Percentiles rank a stretch among this genome's conserved stretches.
These are phyloP conservation scores for Xylariaceae sp. DNA, from an alignment of 2,329 filamentous ascomycete genomes.

Conservation along the genomic window DNA sequence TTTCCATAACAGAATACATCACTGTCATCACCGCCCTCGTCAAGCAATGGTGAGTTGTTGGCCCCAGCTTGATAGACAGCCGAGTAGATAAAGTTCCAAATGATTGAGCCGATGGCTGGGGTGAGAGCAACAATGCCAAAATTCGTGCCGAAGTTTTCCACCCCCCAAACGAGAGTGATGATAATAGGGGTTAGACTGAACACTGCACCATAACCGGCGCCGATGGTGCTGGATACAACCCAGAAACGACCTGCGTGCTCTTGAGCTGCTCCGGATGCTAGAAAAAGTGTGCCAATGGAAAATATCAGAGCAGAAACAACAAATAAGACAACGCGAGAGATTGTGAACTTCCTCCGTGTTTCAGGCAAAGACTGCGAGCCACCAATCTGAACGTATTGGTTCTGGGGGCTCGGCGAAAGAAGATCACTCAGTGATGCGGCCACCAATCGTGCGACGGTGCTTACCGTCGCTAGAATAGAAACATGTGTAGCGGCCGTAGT, in stretches of 20 bases:
- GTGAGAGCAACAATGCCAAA: slow-evolving; percentile 95
- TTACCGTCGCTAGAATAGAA: slow-evolving; percentile 85
- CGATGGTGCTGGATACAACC: slow-evolving; percentile 78
- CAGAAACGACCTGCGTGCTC: slow-evolving; percentile 78
- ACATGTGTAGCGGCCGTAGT: slow-evolving; percentile 83
- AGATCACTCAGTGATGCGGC: slow-evolving; percentile 87
- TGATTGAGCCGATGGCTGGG: slow-evolving; percentile 79
- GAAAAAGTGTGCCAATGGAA: slow-evolving; percentile 71
- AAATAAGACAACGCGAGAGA: slow-evolving; percentile 80
- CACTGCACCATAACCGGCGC: slow-evolving; percentile 87
- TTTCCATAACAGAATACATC: slow-evolving; percentile 75
- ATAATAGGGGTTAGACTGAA: slow-evolving; percentile 90
- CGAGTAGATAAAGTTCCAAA: slow-evolving; percentile 91
- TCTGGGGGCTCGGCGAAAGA: slow-evolving; percentile 67
- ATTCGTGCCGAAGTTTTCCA: slow-evolving; percentile 97
- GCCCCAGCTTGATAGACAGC: slow-evolving; percentile 72
- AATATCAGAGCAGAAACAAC: slow-evolving; percentile 72
- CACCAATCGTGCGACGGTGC: slow-evolving; percentile 84
- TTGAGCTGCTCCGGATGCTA: slow-evolving; percentile 74
- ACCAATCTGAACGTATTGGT: slow-evolving; percentile 52
- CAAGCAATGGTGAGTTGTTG: slow-evolving; percentile 36
- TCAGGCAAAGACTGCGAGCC: slow-evolving; percentile 30
- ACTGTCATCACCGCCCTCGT: slow-evolving; percentile 35
- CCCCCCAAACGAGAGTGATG: slow-evolving; percentile 95
- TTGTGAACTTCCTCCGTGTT: slow-evolving; percentile 44